Conservation (phyloP, 192 early-diverging fungal species). For the Phlyctochytrium bullatum region DNA sequence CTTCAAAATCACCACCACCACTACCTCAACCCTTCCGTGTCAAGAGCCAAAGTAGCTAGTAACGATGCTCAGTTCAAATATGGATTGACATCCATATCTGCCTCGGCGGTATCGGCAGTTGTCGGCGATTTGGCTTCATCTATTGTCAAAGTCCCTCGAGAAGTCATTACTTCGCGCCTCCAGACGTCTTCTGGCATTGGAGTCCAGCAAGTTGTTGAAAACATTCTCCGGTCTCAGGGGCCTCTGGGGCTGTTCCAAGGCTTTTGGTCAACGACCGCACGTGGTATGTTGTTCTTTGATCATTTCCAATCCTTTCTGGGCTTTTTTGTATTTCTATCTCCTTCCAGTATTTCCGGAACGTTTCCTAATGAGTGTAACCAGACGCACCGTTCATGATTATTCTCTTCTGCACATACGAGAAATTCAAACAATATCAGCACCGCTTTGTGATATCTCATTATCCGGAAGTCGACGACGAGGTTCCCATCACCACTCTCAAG, state of each 20-base stretch:
- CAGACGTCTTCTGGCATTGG: conserved; percentile 49
- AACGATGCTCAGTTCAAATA: conserved; percentile 15
- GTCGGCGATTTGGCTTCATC: conserved; percentile 69
- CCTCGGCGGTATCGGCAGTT: conserved; percentile 69
- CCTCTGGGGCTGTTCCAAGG: conserved; percentile 64
- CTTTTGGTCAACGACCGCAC: conserved; percentile 66
- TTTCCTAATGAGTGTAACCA: neutral
- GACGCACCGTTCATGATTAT: conserved; percentile 81
- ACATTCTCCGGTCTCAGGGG: conserved; percentile 58
- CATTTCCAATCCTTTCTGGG: neutral
- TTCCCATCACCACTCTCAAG: conserved; percentile 62
- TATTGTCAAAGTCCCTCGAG: conserved; percentile 74
- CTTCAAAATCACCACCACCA: conserved; percentile 42
- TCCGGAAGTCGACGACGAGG: conserved; percentile 46
- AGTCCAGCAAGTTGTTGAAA: conserved; percentile 39
- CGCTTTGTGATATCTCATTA: conserved; percentile 29
- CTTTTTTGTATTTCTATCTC: neutral
- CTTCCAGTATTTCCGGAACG: neutral
- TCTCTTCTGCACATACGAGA: conserved; percentile 70
- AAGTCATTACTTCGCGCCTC: conserved; percentile 69
- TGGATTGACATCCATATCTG: conserved; percentile 49
- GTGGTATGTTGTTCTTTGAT: conserved; percentile 18
- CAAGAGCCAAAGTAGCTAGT: neutral
- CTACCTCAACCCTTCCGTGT: conserved; percentile 17
- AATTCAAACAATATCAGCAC: conserved; percentile 68